phyloP scores from a whole-genome alignment of 2,329 filamentous ascomycete genomes.

The Colletotrichum filicis region DNA sequence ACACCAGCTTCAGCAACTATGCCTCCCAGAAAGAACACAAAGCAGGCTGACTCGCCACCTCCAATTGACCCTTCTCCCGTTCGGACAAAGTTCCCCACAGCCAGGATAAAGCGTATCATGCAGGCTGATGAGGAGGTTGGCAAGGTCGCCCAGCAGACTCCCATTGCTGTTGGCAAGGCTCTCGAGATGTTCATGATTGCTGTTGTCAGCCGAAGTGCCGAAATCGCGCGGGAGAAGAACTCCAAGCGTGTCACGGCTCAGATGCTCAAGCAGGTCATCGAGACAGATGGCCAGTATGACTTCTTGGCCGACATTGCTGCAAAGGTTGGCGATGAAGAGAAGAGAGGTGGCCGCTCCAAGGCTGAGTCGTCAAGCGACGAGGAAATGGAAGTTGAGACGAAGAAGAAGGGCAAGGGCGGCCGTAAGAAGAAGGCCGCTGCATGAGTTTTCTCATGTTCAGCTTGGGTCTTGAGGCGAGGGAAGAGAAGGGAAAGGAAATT shows the following conservation, averaged over 20 bases:
- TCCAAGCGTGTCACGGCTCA: constrained; percentile 90
- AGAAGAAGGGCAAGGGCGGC: constrained; percentile 58
- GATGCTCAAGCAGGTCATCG: constrained; percentile 92
- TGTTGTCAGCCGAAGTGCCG: constrained; percentile 87
- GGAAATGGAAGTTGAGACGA: constrained; percentile 57
- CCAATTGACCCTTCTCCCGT: constrained; percentile 76
- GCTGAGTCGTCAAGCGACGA: constrained; percentile 65
- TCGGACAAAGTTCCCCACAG: constrained; percentile 95
- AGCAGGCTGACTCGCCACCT: constrained; percentile 48
- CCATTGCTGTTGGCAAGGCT: constrained; percentile 94
- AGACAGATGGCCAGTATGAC: constrained; percentile 91
- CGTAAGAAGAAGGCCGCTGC: constrained; percentile 60
- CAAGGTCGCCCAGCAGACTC: constrained; percentile 97
- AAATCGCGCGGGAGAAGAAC: constrained; percentile 82
- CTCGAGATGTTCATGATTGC: constrained; percentile 98
- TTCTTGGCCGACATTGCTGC: constrained; percentile 91
- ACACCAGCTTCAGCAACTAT: constrained; percentile 41
- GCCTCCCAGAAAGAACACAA: constrained; percentile 53
- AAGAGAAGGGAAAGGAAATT: not conserved
- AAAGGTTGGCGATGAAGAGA: constrained; percentile 75
- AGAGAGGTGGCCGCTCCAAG: constrained; percentile 56
- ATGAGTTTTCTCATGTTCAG: constrained; percentile 1
- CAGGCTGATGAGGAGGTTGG: constrained; percentile 98
- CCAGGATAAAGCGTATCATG: constrained; percentile 99
- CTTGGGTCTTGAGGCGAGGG: not conserved